Evolutionary conservation across 495 filamentous ascomycete species (phyloP), one percentile per base, ranked within the genome.

Genomic region (Durotheca rogersii): DNA sequence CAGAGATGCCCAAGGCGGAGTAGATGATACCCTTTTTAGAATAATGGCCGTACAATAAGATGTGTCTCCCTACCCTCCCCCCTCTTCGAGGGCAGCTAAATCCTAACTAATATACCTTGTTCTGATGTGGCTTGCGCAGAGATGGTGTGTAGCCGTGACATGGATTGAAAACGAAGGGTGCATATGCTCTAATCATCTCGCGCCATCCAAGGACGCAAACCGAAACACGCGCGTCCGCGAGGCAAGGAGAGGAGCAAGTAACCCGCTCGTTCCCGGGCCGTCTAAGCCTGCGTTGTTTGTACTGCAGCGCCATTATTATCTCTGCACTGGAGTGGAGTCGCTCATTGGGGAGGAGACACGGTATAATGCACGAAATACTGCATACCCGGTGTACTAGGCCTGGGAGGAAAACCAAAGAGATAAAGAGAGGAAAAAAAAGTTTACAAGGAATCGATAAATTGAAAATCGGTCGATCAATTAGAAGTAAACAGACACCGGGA

Each of bases 11-110:
- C 58, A 61, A 64, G 58, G 61, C 53, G 54, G 53, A 61, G 51
- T 55, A 56, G 54, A 65, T 65, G 58, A 65, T 65, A 65, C 58
- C 62, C 61, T 54, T 52, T 56, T 46, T 56, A 63, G 60, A 60
- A 56, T 56, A 40, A 51, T 44, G 45, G 45, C 48, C 32, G 15
- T 48, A 61, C 41, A 54, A 58, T 45, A 58, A 41, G n/a, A n/a
- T n/a, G 60, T 59, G 53, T 47, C 35, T n/a, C n/a, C n/a, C n/a
- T n/a, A n/a, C n/a, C n/a, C n/a, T n/a, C n/a, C n/a, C n/a, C n/a
- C n/a, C n/a, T n/a, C n/a, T n/a, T n/a, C n/a, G n/a, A n/a, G n/a
- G n/a, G n/a, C n/a, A n/a, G n/a, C n/a, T n/a, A n/a, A n/a, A n/a
- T n/a, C n/a, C n/a, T n/a, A n/a, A n/a, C n/a, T n/a, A n/a, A n/a